Conservation (phyloP, 2,329 filamentous ascomycete genomes). For the Venturia pyrina region DNA sequence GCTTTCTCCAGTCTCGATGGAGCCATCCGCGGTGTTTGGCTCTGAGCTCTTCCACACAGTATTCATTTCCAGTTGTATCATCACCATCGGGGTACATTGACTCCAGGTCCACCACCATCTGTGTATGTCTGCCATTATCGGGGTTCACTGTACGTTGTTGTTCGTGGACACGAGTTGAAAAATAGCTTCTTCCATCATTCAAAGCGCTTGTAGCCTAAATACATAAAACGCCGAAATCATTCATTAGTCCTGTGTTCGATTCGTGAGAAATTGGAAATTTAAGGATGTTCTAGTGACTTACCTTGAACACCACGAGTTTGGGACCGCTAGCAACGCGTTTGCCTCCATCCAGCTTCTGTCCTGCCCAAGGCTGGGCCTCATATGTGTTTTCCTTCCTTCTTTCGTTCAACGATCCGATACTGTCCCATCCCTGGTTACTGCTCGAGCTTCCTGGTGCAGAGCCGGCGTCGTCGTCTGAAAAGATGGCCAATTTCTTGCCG, state of each 20-base stretch:
- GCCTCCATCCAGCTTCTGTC: slow-evolving; percentile 79
- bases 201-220: slow-evolving; percentile 35
- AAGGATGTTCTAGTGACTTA: slow-evolving; percentile 46
- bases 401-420: slow-evolving; percentile 74
- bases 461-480: slow-evolving; percentile 47
- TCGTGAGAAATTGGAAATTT: slow-evolving; percentile 49
- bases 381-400: slow-evolving; percentile 89
- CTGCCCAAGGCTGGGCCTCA: slow-evolving; percentile 81
- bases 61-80: slow-evolving; percentile 57
- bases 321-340: slow-evolving; percentile 66
- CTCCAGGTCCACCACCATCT: slow-evolving; percentile 78
- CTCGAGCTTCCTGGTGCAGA: slow-evolving; percentile 45
- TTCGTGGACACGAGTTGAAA: slow-evolving; percentile 37
- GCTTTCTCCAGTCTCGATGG: slow-evolving; percentile 40
- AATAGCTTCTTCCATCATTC: slow-evolving; percentile 19
- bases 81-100: slow-evolving; percentile 72
- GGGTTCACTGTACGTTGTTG: slow-evolving; percentile 77
- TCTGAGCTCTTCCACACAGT: slow-evolving; percentile 86
- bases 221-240: slow-evolving; percentile 46
- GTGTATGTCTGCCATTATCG: slow-evolving; percentile 71
- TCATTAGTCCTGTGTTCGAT: slow-evolving; percentile 88
- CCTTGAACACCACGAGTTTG: slow-evolving; percentile 91
- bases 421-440: slow-evolving; percentile 73
- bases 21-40: slow-evolving; percentile 64
- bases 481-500: slow-evolving; percentile 77